Evolutionary conservation across 2,329 filamentous ascomycete genomes (phyloP).

Genomic region (Metarhizium album): DNA sequence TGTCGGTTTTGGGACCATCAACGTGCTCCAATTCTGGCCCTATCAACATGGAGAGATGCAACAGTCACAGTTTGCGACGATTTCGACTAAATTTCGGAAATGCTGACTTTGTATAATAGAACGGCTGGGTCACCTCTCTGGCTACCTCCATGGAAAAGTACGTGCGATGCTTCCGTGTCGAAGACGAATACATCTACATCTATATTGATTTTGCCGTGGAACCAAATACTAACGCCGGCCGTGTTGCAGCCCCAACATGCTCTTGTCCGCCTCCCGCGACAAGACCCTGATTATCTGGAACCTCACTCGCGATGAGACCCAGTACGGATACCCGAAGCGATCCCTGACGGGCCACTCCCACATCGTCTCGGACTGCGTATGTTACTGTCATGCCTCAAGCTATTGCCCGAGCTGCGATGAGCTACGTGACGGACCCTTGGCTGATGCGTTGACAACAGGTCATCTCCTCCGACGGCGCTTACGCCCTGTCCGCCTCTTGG

Average conservation of each 20-base stretch:
- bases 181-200: slow-evolving; percentile 4
- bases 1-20: neutral
- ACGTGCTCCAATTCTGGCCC: neutral
- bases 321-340: slow-evolving; percentile 98
- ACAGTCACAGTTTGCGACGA: neutral
- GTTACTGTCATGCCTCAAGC: slow-evolving; percentile 28
- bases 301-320: slow-evolving; percentile 94
- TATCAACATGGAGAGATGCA: neutral
- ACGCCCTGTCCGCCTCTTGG: slow-evolving; percentile 97
- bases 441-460: slow-evolving; percentile 46
- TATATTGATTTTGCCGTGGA: neutral
- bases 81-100: neutral
- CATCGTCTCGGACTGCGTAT: slow-evolving; percentile 99
- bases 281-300: slow-evolving; percentile 99
- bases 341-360: slow-evolving; percentile 98
- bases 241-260: slow-evolving; percentile 82
- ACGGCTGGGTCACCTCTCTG: slow-evolving; percentile 98
- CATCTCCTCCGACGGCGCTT: slow-evolving; percentile 98
- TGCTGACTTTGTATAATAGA: slow-evolving; percentile 34
- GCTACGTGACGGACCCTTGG: slow-evolving; percentile 6
- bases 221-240: slow-evolving; percentile 11
- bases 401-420: neutral
- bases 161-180: slow-evolving; percentile 21
- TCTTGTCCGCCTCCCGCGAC: slow-evolving; percentile 93
- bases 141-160: slow-evolving; percentile 99